These are phyloP conservation scores for Podospora anserina DNA, from an alignment of 495 filamentous ascomycete genomes.

Conservation along the genomic window DNA sequence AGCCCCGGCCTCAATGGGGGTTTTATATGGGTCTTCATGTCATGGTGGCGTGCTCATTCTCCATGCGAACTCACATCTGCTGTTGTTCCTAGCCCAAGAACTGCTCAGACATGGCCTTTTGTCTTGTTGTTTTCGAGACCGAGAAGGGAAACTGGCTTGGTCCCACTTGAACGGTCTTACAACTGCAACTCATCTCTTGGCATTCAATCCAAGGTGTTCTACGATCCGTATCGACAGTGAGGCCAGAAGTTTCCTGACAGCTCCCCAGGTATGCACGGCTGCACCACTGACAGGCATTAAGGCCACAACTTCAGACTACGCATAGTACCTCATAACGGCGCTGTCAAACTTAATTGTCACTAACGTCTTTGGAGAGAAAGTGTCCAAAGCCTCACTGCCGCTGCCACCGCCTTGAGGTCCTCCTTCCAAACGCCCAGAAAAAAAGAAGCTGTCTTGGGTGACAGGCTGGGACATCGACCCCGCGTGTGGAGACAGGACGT, in stretches of 20 bases:
- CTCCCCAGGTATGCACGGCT: background rate
- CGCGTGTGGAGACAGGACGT: conserved; percentile 16
- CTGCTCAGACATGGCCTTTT: background rate
- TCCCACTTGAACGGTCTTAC: background rate
- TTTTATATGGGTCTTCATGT: background rate
- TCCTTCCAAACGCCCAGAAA: background rate
- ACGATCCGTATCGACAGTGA: background rate
- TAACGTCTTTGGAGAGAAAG: background rate
- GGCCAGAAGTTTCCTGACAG: background rate
- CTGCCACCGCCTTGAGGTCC: background rate
- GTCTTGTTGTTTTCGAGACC: background rate
- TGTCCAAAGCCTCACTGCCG: background rate
- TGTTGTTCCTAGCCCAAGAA: background rate
- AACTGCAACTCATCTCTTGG: background rate
- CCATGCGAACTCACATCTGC: background rate
- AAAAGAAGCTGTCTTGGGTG: background rate
- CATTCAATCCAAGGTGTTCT: background rate
- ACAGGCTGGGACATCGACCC: conserved; percentile 13
- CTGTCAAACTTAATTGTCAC: background rate
- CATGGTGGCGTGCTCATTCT: background rate
- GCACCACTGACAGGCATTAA: background rate
- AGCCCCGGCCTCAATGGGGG: background rate
- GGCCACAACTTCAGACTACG: background rate
- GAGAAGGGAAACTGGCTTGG: background rate
- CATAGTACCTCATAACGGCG: background rate